Evolutionary conservation across 345 rosid species (phyloP).

Genomic region (Eucalyptus regnans): DNA sequence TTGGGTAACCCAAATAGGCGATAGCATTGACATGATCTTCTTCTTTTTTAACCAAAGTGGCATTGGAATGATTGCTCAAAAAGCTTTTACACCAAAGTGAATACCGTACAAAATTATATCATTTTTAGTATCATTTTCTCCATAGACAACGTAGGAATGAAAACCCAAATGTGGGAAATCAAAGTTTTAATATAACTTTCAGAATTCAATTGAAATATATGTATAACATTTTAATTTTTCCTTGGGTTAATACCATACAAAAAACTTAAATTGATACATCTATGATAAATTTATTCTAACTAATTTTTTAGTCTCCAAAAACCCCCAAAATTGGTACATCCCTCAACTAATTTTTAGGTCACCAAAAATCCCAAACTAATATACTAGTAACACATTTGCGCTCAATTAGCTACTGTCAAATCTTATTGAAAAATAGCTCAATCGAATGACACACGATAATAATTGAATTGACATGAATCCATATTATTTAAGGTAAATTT

Average conservation of each 20-base stretch:
- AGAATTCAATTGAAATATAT: neutral
- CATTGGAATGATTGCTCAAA: neutral
- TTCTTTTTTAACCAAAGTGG: neutral
- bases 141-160: rapidly evolving
- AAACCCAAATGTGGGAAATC: neutral
- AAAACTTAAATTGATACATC: no score
- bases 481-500: no score
- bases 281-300: neutral
- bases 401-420: neutral
- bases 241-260: neutral
- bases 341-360: neutral
- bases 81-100: neutral
- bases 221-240: neutral
- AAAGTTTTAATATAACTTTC: neutral
- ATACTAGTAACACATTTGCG: neutral
- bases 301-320: neutral
- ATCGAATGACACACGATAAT: rapidly evolving
- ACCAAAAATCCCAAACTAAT: rapidly evolving
- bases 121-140: neutral
- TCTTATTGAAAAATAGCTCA: no score
- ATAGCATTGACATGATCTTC: neutral
- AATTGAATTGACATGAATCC: neutral
- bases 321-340: neutral
- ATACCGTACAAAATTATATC: neutral
- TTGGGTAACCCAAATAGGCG: neutral